phyloP scores from a whole-genome alignment of 2,329 filamentous ascomycete genomes.

The Aspergillus japonicus region DNA sequence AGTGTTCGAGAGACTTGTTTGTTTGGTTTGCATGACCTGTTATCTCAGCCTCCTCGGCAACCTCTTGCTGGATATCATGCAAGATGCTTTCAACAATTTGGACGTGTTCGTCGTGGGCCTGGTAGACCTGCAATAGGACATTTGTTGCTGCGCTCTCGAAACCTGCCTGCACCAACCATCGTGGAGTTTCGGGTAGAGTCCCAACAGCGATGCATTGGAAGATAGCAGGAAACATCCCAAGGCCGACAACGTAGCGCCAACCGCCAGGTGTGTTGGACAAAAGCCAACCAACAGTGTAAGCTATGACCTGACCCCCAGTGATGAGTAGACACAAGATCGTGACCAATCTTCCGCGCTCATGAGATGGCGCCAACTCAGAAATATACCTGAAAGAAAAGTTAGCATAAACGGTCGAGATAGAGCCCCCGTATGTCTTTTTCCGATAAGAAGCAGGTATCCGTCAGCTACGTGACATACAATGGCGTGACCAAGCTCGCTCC shows the following conservation, averaged over 20 bases:
- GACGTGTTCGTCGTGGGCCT: constrained; percentile 44
- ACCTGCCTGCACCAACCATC: constrained; percentile 76
- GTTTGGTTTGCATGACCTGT: constrained; percentile 17
- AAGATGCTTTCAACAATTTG: constrained; percentile 61
- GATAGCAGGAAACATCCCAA: constrained; percentile 74
- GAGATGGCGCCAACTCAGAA: constrained; percentile 76
- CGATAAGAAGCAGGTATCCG: neutral
- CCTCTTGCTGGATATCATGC: constrained; percentile 69
- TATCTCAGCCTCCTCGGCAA: constrained; percentile 64
- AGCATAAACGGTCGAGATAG: neutral
- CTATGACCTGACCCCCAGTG: constrained; percentile 83
- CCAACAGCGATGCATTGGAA: constrained; percentile 68
- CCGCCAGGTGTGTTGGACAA: constrained; percentile 63
- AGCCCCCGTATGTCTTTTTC: neutral
- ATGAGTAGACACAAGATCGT: constrained; percentile 81
- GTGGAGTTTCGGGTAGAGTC: constrained; percentile 81
- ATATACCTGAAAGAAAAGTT: constrained; percentile 60
- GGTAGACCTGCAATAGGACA: constrained; percentile 67
- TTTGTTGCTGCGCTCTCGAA: constrained; percentile 59
- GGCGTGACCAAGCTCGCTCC: constrained; percentile 73
- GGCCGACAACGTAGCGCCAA: constrained; percentile 90
- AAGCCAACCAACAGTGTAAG: constrained; percentile 79
- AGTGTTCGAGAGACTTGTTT: constrained; percentile 19
- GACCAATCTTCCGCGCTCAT: constrained; percentile 73
- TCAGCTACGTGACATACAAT: constrained; percentile 47